Evolutionary conservation across 2,329 filamentous ascomycete genomes (phyloP), one percentile per base, ranked within the genome.

Genomic region (Fusarium albosuccineum): DNA sequence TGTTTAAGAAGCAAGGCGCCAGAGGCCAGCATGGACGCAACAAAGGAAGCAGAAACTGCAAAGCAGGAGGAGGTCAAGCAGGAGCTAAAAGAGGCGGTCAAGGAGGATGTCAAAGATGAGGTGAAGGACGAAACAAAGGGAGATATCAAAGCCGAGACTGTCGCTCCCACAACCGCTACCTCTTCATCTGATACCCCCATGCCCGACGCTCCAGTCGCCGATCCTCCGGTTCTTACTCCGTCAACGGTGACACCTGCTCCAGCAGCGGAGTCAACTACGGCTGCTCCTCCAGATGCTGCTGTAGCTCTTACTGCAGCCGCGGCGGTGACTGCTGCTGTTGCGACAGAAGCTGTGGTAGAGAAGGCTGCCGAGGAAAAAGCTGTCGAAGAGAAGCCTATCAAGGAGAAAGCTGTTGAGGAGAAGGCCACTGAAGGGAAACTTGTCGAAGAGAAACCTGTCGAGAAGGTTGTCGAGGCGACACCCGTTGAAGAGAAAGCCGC

Each of bases 51-150:
- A 46, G 73, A 73, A 40, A 65, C 56, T 37, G 56, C 61, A 51
- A 70, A 74, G 54, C 57, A 69, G 50, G 65, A 72, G 37, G 70
- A 75, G 53, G 41, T 69, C 51, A 72, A 68, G 52, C 30, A 66
- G 17, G 50, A 56, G 11, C 58, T 60, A 27, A 67, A 57, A 27
- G 66, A 63, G 6, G 58, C 44, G 27, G 48, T 48, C 39, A 46
- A 63, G n/a, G 57, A 62, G 30, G 66, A 62, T n/a, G 42, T 66
- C 26, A 68, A 57, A 14, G 50, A 59, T 11, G 66, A 69, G 46
- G 29, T 63, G 46, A 69, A 60, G 26, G 51, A 70, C 37, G 71
- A 73, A 42, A 45, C 66, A 40, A 70, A 71, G 50, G 50, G 33
- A 40, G 66, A 60, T 33, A 56, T 46, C 39, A 45, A 57, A 36